Conservation (phyloP, 2,329 filamentous ascomycete genomes). For the Nakataea oryzae region DNA sequence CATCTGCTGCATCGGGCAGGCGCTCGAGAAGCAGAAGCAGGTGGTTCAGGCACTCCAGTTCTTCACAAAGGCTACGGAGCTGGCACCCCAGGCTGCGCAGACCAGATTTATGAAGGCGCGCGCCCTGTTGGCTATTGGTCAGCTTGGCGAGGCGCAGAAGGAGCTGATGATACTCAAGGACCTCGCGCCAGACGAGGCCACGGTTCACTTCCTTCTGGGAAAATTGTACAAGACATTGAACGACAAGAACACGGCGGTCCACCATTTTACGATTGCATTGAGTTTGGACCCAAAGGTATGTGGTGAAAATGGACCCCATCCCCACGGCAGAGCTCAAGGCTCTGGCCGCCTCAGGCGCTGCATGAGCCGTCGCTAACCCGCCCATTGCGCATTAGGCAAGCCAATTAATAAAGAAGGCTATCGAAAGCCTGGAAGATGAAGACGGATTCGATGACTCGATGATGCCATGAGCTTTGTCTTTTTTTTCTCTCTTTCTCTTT, state of each 20-base stretch:
- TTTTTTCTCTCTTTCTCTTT: not conserved
- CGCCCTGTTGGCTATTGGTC: slow-evolving; percentile 66
- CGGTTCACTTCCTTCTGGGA: slow-evolving; percentile 89
- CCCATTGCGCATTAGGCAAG: slow-evolving; percentile 51
- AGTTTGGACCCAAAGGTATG: slow-evolving; percentile 93
- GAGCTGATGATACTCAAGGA: slow-evolving; percentile 87
- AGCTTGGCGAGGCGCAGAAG: slow-evolving; percentile 60
- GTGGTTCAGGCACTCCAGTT: slow-evolving; percentile 67
- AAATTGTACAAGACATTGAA: slow-evolving; percentile 67
- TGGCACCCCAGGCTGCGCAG: slow-evolving; percentile 72
- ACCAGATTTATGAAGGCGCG: slow-evolving; percentile 90
- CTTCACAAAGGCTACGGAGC: slow-evolving; percentile 70
- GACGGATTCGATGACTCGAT: slow-evolving; percentile 60
- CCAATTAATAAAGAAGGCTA: slow-evolving; percentile 90
- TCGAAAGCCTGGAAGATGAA: slow-evolving; percentile 81
- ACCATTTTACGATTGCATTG: slow-evolving; percentile 87
- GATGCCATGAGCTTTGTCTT: slow-evolving; percentile 34
- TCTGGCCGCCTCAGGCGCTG: not conserved
- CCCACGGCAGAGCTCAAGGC: not conserved
- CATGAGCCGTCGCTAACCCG: not conserved
- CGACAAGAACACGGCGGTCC: slow-evolving; percentile 71
- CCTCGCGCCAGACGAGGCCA: slow-evolving; percentile 85
- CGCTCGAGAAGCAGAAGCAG: slow-evolving; percentile 82
- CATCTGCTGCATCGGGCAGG: slow-evolving; percentile 83
- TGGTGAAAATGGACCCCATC: slow-evolving; percentile 4